A percentile compares a stretch with the other conserved stretches of the same genome.
phyloP scores from a whole-genome alignment of 2,329 filamentous ascomycete genomes.

The Epichloe hybrida region DNA sequence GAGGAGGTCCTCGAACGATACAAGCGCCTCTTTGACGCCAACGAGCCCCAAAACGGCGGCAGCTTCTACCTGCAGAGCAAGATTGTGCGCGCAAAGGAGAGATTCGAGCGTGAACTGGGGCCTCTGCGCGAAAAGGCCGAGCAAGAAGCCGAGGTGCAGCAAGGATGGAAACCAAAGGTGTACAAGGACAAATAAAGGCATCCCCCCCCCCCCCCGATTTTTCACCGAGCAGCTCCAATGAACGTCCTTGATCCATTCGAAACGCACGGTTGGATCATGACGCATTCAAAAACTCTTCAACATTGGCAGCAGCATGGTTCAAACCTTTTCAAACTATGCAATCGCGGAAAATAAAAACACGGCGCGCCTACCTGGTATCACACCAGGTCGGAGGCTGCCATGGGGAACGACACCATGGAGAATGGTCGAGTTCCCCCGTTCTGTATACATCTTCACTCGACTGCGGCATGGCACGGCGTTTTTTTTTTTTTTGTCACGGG shows the following conservation, averaged over 20 bases:
- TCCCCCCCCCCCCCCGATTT: no score
- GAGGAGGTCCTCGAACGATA: conserved; percentile 75
- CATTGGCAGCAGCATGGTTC: no score
- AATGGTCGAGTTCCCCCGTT: conserved; percentile 7
- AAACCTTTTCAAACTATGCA: no score
- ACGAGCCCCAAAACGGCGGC: conserved; percentile 89
- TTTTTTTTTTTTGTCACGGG: conserved; percentile 7
- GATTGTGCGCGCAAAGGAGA: conserved; percentile 76
- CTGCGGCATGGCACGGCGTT: conserved; percentile 40
- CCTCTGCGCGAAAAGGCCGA: conserved; percentile 57
- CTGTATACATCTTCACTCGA: conserved; percentile 39
- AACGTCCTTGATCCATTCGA: not conserved
- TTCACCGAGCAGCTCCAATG: not conserved
- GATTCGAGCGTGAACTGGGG: conserved; percentile 76
- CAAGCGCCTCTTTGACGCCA: conserved; percentile 87
- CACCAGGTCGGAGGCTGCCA: not conserved
- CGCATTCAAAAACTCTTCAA: no score
- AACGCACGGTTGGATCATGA: no score
- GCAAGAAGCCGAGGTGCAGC: conserved; percentile 63
- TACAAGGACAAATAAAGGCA: conserved; percentile 62
- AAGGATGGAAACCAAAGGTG: conserved; percentile 89
- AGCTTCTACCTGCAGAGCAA: conserved; percentile 99
- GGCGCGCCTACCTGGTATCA: not conserved
- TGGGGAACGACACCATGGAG: not conserved
- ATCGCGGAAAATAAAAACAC: not conserved